Base-by-base conservation (phyloP, 352 stramenopile genomes). In the Pythium aristosporum region DNA sequence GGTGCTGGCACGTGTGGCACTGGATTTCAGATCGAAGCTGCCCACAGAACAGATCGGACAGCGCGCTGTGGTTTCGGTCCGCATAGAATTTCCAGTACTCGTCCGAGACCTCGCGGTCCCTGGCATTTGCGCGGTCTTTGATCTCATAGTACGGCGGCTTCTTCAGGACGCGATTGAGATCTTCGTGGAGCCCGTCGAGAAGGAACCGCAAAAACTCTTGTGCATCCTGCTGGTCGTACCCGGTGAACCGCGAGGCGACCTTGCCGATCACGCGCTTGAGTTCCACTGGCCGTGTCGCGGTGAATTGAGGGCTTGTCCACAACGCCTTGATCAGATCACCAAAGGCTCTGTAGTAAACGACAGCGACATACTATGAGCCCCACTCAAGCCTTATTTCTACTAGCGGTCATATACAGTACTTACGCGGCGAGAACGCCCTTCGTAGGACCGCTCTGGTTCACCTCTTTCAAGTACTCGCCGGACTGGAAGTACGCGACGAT, bases 191-290 rank as follows among this genome's bases (percentile, higher is more conserved):
- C 18, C 76, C 83, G 43, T 97, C 88, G 1, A 97, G 72, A 13
- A 97, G 66, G 32, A 91, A 92, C 13, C 91, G 89, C n/a, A 97
- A 67, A 55, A 97, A 96, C 58, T 97, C 89, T 56, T 97, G 88
- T 1, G 90, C 87, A 53, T 97, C 90, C 57, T 97, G 88, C 63
- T 96, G 89, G 43, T 94, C 82, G 70, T 96, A 96, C 7, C 83
- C 82, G 0, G 69, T 79, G 50, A 94, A 96, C n/a, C 81, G 71
- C 5, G 74, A 79, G 8, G 85, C 77, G 13, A 88, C 75, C 43
- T 92, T 89, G 16, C 81, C 80, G 46, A 96, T 80, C 51, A 92
- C 75, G 20, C 74, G 76, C 55, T 93, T 93, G 30, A 96, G 67
- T 50, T 91, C 76, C 13, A 82, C 71, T 7, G 87, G 84, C 11